Base-by-base conservation (phyloP, 352 stramenopile genomes). In the Aphanomyces cochlioides region DNA sequence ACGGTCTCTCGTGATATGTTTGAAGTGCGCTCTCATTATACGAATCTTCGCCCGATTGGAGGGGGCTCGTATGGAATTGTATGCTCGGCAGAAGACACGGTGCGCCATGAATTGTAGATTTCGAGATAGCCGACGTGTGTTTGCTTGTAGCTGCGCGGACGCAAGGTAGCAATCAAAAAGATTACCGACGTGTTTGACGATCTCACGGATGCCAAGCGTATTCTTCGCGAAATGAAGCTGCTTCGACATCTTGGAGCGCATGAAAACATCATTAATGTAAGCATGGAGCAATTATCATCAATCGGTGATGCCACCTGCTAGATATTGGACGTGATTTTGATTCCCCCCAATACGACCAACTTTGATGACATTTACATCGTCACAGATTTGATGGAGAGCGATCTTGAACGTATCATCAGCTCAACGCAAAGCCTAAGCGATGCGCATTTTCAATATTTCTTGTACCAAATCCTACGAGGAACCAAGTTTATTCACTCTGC, bases 401-500 rank as follows among this genome's bases (percentile, higher is more conserved):
- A 97, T 72, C 76, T 98, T 39, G 84, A 97, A 72, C 83, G 88
- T 63, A 95, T 98, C 75, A 98, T 98, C 68, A 88, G 81, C 73
- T 93, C 84, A 53, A 88, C 85, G 58, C 84, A 95, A 72, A 82
- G 80, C 21, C 85, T 96, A 40, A 93, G 85, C 28, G 88, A 96
- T 69, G 86, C 84, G 37, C 89, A 96, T 57, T 89, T 95, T 61
- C 88, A 95, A 75, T 96, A 95, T 72, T 96, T 96, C 70, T 72
- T 96, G 63, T 96, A 95, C 74, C 89, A 96, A 72, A 88, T 96
- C 59, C 80, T 99, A 12, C 85, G 93, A 37, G 96, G 96, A 4
- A 90, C 99, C 57, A 98, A 99, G 78, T 99, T 98, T 72, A 96
- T 99, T 74, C 97, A 99, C 85, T 98, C 92, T 37, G 95, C 90